Conservation (phyloP, 371 early-diverging fungal genomes). For the Batrachochytrium dendrobatidis region DNA sequence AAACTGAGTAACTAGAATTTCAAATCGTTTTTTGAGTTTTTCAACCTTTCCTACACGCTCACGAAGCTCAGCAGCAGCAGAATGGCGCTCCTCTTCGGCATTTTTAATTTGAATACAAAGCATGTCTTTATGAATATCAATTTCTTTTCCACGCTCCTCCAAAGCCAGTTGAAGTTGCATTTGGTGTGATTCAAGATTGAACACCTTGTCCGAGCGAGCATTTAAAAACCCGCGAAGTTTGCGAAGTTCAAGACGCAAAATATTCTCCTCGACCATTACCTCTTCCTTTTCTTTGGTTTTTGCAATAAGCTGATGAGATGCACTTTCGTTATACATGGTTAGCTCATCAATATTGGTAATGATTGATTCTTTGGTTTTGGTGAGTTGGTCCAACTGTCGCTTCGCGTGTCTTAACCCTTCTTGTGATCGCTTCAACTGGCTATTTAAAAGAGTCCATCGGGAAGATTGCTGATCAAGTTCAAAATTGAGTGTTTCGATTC, state of each 20-base stretch:
- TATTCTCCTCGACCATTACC: conserved; percentile 49
- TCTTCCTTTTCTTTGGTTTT: conserved; percentile 51
- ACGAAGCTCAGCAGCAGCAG: conserved; percentile 39
- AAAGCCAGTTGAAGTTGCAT: conserved; percentile 42
- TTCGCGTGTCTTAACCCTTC: conserved; percentile 44
- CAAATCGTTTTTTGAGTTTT: conserved; percentile 43
- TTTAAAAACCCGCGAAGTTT: conserved; percentile 41
- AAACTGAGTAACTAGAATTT: conserved; percentile 49
- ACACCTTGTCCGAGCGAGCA: conserved; percentile 44
- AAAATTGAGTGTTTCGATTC: conserved; percentile 34
- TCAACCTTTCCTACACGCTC: conserved; percentile 44
- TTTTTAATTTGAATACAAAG: conserved; percentile 36
- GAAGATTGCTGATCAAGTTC: conserved; percentile 29
- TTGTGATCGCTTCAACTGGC: conserved; percentile 44
- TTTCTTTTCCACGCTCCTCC: conserved; percentile 47
- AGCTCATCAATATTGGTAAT: conserved; percentile 41
- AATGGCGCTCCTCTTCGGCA: conserved; percentile 44
- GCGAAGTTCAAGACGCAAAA: conserved; percentile 46
- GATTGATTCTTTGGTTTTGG: conserved; percentile 34
- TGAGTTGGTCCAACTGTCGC: conserved; percentile 31
- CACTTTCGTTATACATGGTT: conserved; percentile 44
- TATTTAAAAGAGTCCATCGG: conserved; percentile 32
- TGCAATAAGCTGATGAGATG: conserved; percentile 39
- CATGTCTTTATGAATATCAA: conserved; percentile 45
- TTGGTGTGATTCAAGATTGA: conserved; percentile 41